Conservation (phyloP, 2,329 filamentous ascomycete species). For the Talaromyces sp. region DNA sequence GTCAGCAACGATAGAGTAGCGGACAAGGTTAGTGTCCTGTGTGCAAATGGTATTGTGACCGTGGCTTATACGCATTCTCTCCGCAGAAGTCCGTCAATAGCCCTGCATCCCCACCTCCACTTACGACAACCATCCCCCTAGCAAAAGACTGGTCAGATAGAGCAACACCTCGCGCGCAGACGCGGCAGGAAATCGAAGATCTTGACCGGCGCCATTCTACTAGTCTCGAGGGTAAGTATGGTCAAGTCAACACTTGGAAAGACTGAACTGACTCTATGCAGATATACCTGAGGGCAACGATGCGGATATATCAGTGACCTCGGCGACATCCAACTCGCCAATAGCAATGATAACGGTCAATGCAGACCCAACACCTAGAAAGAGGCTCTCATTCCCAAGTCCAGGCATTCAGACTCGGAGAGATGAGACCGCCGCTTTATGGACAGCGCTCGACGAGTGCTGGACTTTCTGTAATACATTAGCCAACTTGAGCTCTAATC, state of each 20-base stretch:
- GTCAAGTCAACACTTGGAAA: neutral
- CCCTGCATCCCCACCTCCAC: constrained; percentile 63
- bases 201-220: constrained; percentile 58
- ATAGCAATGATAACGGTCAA: constrained; percentile 8
- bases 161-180: constrained; percentile 79
- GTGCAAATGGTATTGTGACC: neutral
- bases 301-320: constrained; percentile 16
- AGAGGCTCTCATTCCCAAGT: constrained; percentile 32
- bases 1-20: neutral
- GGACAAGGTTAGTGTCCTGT: constrained; percentile 10
- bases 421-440: constrained; percentile 62
- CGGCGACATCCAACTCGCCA: constrained; percentile 6
- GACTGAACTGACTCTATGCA: constrained; percentile 16
- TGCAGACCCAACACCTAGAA: constrained; percentile 25
- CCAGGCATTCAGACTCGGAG: constrained; percentile 48
- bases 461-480: constrained; percentile 94
- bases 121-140: constrained; percentile 71
- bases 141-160: constrained; percentile 63
- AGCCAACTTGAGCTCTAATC: constrained; percentile 76
- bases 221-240: constrained; percentile 67
- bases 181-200: constrained; percentile 67
- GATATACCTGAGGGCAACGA: constrained; percentile 34
- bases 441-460: constrained; percentile 76
- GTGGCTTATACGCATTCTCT: constrained; percentile 11
- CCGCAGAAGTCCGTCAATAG: constrained; percentile 31